These are phyloP conservation scores for Alternaria gansuensis DNA, from an alignment of 2,329 filamentous ascomycete genomes.

Conservation along the genomic window DNA sequence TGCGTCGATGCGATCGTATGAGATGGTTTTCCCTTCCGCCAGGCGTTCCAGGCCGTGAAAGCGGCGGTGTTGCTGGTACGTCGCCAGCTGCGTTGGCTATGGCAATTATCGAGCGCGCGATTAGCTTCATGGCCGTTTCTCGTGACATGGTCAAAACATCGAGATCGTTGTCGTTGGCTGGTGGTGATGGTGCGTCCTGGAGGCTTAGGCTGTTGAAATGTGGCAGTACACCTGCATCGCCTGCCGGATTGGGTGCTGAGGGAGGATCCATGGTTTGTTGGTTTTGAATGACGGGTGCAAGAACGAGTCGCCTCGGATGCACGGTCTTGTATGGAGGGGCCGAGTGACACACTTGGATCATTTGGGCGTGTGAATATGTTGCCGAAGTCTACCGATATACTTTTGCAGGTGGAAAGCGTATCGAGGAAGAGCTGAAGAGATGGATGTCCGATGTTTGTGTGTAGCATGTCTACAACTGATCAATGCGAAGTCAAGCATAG, in stretches of 20 bases:
- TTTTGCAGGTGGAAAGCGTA: conserved; percentile 16
- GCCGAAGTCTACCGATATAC: conserved; percentile 38
- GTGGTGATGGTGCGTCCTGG: conserved; percentile 52
- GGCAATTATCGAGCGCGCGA: conserved; percentile 68
- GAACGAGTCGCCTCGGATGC: conserved; percentile 41
- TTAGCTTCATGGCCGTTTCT: conserved; percentile 77
- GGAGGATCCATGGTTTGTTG: conserved; percentile 45
- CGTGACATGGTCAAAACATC: conserved; percentile 78
- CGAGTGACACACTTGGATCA: conserved; percentile 48
- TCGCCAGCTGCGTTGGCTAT: conserved; percentile 79
- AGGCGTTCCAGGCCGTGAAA: conserved; percentile 69
- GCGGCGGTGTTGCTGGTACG: conserved; percentile 79
- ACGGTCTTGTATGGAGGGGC: conserved; percentile 42
- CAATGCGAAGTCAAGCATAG: conserved; percentile 4
- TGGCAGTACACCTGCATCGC: conserved; percentile 53
- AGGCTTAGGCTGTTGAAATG: conserved; percentile 45
- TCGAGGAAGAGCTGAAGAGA: conserved; percentile 14
- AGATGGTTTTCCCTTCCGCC: conserved; percentile 41
- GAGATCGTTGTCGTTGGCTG: conserved; percentile 58
- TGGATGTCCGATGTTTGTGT: conserved; percentile 1
- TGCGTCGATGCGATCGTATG: conserved; percentile 43
- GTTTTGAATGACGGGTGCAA: conserved; percentile 35
- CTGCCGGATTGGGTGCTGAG: conserved; percentile 53
- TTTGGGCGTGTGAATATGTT: conserved; percentile 34
- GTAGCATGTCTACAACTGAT: conserved; percentile 10